phyloP scores from a whole-genome alignment of 257 asterid species.

The Rauvolfia tetraphylla region DNA sequence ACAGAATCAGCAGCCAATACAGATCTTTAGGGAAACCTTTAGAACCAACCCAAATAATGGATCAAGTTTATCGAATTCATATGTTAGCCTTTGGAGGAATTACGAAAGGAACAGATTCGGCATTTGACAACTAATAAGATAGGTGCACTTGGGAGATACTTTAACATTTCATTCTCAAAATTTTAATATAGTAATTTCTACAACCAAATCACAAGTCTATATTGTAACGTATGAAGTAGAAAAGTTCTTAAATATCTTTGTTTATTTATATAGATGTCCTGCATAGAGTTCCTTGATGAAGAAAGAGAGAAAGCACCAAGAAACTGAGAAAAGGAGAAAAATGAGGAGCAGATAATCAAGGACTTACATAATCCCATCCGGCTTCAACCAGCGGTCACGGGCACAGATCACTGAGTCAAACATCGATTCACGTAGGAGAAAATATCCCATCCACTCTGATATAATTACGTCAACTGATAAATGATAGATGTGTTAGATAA shows the following conservation, averaged over 20 bases:
- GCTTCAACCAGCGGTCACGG: conserved; percentile 90
- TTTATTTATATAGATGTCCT: not conserved
- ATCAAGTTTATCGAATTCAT: not conserved
- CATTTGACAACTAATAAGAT: not conserved
- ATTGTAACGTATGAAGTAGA: not conserved
- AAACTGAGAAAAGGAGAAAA: not conserved
- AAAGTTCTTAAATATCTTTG: not conserved
- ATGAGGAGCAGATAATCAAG: not conserved
- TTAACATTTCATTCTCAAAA: not conserved
- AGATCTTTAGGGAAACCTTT: not conserved
- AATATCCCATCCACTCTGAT: conserved; percentile 99
- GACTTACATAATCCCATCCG: conserved; percentile 87
- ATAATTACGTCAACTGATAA: conserved; percentile 83
- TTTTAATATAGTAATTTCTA: not conserved
- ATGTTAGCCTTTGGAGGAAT: not conserved
- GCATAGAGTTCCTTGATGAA: not conserved
- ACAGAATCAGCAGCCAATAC: not conserved
- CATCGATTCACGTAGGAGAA: conserved; percentile 99
- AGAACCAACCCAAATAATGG: not conserved
- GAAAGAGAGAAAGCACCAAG: not conserved
- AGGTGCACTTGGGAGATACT: not conserved
- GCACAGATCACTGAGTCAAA: conserved; percentile 90
- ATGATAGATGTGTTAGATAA: conserved; percentile 14
- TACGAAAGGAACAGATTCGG: not conserved
- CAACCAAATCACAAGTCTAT: not conserved